Evolutionary conservation across 257 asterid genomes (phyloP), one percentile per base, ranked within the genome.

Genomic region (Paulownia fortunei): DNA sequence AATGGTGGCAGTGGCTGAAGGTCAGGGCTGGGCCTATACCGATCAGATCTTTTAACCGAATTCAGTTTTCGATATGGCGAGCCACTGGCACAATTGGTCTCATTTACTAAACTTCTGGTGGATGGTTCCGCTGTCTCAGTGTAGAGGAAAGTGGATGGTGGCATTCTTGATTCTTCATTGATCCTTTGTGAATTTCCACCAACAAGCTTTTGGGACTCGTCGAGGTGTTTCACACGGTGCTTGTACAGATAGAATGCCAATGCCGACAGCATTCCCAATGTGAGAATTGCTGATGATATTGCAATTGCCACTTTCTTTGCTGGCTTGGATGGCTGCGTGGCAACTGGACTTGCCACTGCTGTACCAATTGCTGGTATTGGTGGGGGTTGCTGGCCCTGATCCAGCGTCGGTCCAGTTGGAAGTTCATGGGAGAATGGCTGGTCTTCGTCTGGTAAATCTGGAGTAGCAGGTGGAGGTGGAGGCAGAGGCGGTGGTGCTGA

Each of bases 1-100:
- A 90, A 39, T 11, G 94, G 93, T 18, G 97, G 97, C 78, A 89
- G 73, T 26, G 98, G 96, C 82, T 92, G 98, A 82, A 91, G 92
- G 44, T 91, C 92, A 30, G 97, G 97, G 72, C 97, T 89, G 3
- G 98, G 98, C 46, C 94, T 80, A 44, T 88, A 90, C 24, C 86
- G 86, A 12, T 87, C 86, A 13, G 84, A 81, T 85, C 87, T 79
- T 80, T 84, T 89, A 2, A 73, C 80, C 0, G 87, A 70, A 47
- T 79, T 88, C 69, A 88, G 75, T 78, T 90, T 91, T 37, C 78
- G 88, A 71, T 88, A 83, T 18, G 94, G 92, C 0, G 96, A 90
- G 52, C 78, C 89, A 69, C 74, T 83, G 26, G 70, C 72, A 42
- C 11, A 80, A 70, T 75, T 86, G 54, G 85, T 69, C n/a, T 82